Conservation (phyloP, 768 basidiomycete species). For the Daedaleopsis nitida region DNA sequence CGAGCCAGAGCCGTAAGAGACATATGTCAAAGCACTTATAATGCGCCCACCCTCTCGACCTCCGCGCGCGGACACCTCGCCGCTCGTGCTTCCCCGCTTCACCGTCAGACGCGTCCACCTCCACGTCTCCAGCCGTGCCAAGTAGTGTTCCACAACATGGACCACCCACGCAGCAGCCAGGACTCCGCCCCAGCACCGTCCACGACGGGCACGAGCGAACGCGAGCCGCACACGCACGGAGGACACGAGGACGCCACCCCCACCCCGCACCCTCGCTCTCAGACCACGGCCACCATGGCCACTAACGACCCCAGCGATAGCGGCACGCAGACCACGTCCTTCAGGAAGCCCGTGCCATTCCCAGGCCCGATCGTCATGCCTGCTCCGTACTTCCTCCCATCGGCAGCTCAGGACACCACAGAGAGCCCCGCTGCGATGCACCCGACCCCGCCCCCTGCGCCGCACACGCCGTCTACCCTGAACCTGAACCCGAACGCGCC, state of each 20-base stretch:
- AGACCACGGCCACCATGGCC: background rate
- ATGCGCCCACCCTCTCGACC: background rate
- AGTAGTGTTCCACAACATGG: background rate
- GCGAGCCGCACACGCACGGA: conserved; percentile 4
- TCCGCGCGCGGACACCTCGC: background rate
- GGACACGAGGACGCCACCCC: conserved; percentile 9
- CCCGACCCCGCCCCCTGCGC: background rate
- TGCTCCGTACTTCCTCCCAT: background rate
- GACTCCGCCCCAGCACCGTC: conserved; percentile 1
- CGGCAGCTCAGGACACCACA: background rate
- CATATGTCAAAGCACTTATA: too few relatives aligned
- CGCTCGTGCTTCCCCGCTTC: too few relatives aligned
- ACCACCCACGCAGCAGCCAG: conserved; percentile 7
- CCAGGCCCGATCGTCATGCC: conserved; percentile 10
- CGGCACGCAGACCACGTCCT: conserved; percentile 6
- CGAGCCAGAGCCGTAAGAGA: too few relatives aligned
- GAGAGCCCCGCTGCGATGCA: too few relatives aligned
- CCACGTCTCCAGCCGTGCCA: background rate
- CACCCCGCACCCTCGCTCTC: background rate
- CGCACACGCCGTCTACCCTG: background rate
- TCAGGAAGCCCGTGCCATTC: conserved; percentile 14
- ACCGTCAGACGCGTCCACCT: too few relatives aligned
- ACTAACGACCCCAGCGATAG: too few relatives aligned
- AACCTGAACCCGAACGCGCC: background rate
- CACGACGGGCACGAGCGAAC: background rate